Base-by-base conservation (phyloP, 1,284 basidiomycete genomes). In the Ustilago shanxiensis region DNA sequence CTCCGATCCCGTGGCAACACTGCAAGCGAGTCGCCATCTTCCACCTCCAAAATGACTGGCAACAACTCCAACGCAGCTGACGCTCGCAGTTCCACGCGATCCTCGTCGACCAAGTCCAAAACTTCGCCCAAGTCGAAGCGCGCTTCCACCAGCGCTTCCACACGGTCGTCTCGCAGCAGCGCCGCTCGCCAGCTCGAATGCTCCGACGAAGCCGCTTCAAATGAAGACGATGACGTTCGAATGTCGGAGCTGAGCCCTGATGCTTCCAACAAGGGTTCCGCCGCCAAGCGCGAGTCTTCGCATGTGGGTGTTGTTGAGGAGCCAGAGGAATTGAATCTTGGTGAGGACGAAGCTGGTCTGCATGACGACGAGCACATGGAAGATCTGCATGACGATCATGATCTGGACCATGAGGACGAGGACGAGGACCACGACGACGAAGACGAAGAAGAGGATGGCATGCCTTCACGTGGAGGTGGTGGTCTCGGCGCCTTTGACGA, bases 1-100 rank as follows among this genome's bases (percentile, higher is more conserved):
- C 70, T 72, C 28, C 70, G 70, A n/a, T 72, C 70, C 33, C 70
- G 70, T 18, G 53, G 53, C 56, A 63, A 63, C 63, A 47, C 47
- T 7, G 28, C 53, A 31, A 49, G 49, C 60, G 33, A 33, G 28
- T 22, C 68, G 2, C 41, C 54, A 8, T 44, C 68, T 31, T 54
- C 49, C 28, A 24, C 53, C 5, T 49, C 68, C 54, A 56, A 44
- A 9, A 71, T 72, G 70, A 57, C 65, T 14, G 70, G 64, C 31
- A 22, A 24, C 51, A 63, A 72, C 35, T 57, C 70, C 31, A 67
- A 63, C 44, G 35, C 22, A 41, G 8, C 49, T 13, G 69, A 72
- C 5, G 47, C 60, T 26, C 63, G 64, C 39, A 33, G 37, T 39
- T 60, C 60, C 37, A 22, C 60, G 31, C 59, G 69, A 9, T 62